A percentile compares a stretch with the other conserved stretches of the same genome.
These are phyloP conservation scores for Boletales sp. DNA, from an alignment of 768 basidiomycete species.

Conservation along the genomic window DNA sequence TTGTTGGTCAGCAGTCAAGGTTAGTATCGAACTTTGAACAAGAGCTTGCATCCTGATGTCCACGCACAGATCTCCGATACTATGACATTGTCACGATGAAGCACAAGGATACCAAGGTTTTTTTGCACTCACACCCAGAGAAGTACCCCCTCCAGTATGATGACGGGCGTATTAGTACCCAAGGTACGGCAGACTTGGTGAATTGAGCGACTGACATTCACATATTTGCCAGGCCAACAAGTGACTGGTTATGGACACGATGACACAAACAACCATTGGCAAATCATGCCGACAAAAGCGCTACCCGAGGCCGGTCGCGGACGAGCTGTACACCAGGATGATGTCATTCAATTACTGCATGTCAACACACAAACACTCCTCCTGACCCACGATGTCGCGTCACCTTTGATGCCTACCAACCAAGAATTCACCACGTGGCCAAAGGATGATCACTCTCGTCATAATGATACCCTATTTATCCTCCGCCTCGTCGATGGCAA, in stretches of 20 bases:
- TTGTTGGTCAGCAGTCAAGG: slow-evolving; percentile 90
- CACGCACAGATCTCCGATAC: slow-evolving; percentile 82
- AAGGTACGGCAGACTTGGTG: slow-evolving; percentile 47
- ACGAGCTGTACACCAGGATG: slow-evolving; percentile 85
- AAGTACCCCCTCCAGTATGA: slow-evolving; percentile 91
- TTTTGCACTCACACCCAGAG: slow-evolving; percentile 90
- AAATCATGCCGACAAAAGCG: slow-evolving; percentile 91
- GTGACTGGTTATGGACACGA: slow-evolving; percentile 94
- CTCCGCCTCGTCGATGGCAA: slow-evolving; percentile 68
- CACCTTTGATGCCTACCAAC: slow-evolving; percentile 94
- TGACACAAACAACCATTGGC: slow-evolving; percentile 95
- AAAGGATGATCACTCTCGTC: slow-evolving; percentile 69
- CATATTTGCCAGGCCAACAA: slow-evolving; percentile 66
- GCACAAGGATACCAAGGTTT: slow-evolving; percentile 92
- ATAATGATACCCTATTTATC: slow-evolving; percentile 89
- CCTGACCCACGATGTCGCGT: slow-evolving; percentile 96
- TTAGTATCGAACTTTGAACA: slow-evolving; percentile 31
- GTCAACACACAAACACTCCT: slow-evolving; percentile 79
- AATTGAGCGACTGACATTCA: neutral
- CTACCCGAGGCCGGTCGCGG: slow-evolving; percentile 93
- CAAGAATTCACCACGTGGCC: slow-evolving; percentile 96
- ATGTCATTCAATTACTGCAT: slow-evolving; percentile 86
- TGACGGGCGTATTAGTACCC: slow-evolving; percentile 91
- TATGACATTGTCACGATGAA: slow-evolving; percentile 83
- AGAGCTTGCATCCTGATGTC: neutral